Evolutionary conservation across 306 rosid genomes (phyloP).

Genomic region (Vicia faba): DNA sequence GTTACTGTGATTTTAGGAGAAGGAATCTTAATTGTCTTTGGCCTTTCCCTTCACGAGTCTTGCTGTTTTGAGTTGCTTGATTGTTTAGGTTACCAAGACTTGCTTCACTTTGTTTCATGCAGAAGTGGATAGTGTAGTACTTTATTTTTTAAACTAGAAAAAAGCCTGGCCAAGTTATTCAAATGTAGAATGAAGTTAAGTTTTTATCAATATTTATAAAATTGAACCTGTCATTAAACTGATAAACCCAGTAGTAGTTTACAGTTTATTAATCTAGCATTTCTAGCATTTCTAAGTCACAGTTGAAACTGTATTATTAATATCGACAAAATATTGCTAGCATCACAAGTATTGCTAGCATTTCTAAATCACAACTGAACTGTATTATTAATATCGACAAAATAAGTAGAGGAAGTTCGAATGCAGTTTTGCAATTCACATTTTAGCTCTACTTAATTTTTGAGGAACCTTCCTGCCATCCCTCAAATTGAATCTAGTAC

Average conservation of each 20-base stretch:
- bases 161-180: neutral
- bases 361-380: too few species aligned
- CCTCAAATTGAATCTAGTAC: too few species aligned
- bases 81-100: conserved; percentile 26
- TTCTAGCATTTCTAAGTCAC: too few species aligned
- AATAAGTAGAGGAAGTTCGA: too few species aligned
- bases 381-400: too few species aligned
- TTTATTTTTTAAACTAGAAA: neutral
- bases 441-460: too few species aligned
- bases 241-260: neutral
- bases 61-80: conserved; percentile 36
- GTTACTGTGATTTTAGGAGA: conserved; percentile 15
- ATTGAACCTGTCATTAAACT: neutral
- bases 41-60: conserved; percentile 9
- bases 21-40: conserved; percentile 17
- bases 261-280: neutral
- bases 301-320: too few species aligned
- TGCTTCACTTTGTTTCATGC: conserved; percentile 29
- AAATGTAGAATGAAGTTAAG: neutral
- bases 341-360: too few species aligned
- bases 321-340: too few species aligned
- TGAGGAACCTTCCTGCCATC: too few species aligned
- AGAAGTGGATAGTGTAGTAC: neutral
- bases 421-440: too few species aligned
- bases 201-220: neutral